A percentile compares a stretch with the other conserved stretches of the same genome.
phyloP scores from a whole-genome alignment of 192 early-diverging fungal genomes.

The Gamsiella multidivaricata region DNA sequence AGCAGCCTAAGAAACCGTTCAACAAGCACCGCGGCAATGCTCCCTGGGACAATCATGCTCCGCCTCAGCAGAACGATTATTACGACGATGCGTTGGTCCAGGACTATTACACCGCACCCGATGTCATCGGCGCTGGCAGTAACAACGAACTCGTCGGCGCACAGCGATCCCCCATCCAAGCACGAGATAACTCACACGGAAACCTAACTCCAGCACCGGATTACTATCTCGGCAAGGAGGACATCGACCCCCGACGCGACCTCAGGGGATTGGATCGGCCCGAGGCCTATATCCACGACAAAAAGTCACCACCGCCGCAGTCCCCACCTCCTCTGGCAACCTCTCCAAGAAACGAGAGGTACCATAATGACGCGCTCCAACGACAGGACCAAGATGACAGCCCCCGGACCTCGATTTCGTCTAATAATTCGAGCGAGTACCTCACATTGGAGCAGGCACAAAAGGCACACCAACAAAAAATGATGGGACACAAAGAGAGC shows the following conservation, averaged over 20 bases:
- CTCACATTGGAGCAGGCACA: conserved; percentile 41
- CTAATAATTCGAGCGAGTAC: conserved; percentile 19
- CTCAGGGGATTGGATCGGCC: conserved; percentile 25
- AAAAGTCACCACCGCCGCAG: not conserved
- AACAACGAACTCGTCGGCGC: conserved; percentile 9
- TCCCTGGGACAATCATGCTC: conserved; percentile 1
- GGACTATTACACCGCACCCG: conserved; percentile 19
- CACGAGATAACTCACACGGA: conserved; percentile 10
- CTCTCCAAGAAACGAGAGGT: too few species aligned
- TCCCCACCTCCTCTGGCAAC: not conserved
- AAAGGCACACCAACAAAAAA: conserved; percentile 34
- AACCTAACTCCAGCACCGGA: conserved; percentile 29
- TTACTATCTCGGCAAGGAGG: conserved; percentile 40
- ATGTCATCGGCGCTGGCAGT: not conserved
- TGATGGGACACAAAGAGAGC: conserved; percentile 43
- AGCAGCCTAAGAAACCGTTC: too few species aligned
- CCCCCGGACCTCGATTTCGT: conserved; percentile 30
- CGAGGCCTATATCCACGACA: conserved; percentile 12
- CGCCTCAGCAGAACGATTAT: conserved; percentile 22
- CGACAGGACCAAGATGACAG: not conserved
- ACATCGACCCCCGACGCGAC: conserved; percentile 35
- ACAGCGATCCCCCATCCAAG: not conserved
- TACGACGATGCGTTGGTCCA: conserved; percentile 16
- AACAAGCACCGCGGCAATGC: not conserved
- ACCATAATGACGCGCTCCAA: too few species aligned